Conservation (phyloP, 2,329 filamentous ascomycete species). For the Fusarium tupiense region DNA sequence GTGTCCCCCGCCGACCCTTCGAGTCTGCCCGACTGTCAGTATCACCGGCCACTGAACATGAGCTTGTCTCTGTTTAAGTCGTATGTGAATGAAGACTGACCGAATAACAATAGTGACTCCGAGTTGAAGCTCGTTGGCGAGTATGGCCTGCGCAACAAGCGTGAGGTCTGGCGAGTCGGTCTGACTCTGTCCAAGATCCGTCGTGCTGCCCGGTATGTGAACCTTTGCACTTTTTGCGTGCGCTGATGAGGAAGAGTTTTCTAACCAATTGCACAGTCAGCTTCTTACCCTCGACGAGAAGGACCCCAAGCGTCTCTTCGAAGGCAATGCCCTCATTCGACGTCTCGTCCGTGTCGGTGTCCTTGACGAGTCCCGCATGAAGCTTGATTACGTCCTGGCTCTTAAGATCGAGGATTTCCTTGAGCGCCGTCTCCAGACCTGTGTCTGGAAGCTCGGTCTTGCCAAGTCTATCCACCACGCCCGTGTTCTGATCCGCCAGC, state of each 20-base stretch:
- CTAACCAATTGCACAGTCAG: conserved; percentile 73
- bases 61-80: conserved; percentile 99
- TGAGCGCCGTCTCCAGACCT: conserved; percentile 99
- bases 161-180: conserved; percentile 99
- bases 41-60: conserved; percentile 93
- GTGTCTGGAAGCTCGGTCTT: conserved; percentile 99
- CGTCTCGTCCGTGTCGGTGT: conserved; percentile 99
- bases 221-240: background rate
- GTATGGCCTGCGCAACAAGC: conserved; percentile 99
- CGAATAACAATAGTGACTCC: conserved; percentile 80
- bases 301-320: conserved; percentile 99
- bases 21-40: conserved; percentile 99
- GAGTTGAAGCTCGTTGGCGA: conserved; percentile 99
- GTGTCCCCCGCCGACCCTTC: conserved; percentile 97
- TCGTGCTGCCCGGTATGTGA: conserved; percentile 95
- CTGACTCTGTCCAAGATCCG: conserved; percentile 99
- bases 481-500: conserved; percentile 99
- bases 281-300: conserved; percentile 99
- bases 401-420: conserved; percentile 99
- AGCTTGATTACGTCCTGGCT: conserved; percentile 99
- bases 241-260: background rate
- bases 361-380: conserved; percentile 99
- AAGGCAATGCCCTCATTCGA: conserved; percentile 99
- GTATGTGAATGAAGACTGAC: conserved; percentile 81
- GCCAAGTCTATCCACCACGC: conserved; percentile 99